phyloP scores from a whole-genome alignment of 2,329 filamentous ascomycete species.

The Trichoderma citrinoviride region DNA sequence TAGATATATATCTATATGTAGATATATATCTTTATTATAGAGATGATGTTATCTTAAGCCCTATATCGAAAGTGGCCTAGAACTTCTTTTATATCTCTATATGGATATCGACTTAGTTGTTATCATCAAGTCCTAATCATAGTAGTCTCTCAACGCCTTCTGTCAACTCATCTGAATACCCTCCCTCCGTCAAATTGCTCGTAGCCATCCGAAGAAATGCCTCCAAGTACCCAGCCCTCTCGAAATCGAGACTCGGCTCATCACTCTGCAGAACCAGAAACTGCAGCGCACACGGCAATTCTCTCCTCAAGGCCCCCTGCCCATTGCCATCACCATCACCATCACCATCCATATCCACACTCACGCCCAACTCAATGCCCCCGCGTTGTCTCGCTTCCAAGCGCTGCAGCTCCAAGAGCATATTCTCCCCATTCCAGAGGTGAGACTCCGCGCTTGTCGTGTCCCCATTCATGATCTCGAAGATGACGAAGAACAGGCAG shows the following conservation, averaged over 20 bases:
- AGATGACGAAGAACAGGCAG: conserved; percentile 40
- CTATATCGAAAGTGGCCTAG: too few relatives aligned
- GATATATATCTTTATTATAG: not conserved
- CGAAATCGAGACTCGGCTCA: not conserved
- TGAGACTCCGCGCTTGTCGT: conserved; percentile 36
- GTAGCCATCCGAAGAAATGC: conserved; percentile 12
- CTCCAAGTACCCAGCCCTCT: conserved; percentile 12
- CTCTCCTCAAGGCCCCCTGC: conserved; percentile 20
- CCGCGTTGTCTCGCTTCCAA: not conserved
- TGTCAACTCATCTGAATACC: not conserved
- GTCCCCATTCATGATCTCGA: conserved; percentile 40
- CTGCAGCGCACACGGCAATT: conserved; percentile 26
- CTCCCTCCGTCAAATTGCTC: not conserved
- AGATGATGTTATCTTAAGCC: too few relatives aligned
- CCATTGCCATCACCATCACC: too few relatives aligned
- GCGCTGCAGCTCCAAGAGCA: conserved; percentile 36
- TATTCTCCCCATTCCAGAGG: conserved; percentile 37
- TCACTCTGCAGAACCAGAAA: conserved; percentile 27
- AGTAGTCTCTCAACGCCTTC: not conserved
- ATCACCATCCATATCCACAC: too few relatives aligned
- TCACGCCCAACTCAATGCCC: not conserved
- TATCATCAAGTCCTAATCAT: not conserved
- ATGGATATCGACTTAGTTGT: not conserved
- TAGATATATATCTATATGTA: too few relatives aligned
- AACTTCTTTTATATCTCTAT: not conserved